Evolutionary conservation across 2,329 filamentous ascomycete genomes (phyloP).

Genomic region (Talaromyces funiculosus): DNA sequence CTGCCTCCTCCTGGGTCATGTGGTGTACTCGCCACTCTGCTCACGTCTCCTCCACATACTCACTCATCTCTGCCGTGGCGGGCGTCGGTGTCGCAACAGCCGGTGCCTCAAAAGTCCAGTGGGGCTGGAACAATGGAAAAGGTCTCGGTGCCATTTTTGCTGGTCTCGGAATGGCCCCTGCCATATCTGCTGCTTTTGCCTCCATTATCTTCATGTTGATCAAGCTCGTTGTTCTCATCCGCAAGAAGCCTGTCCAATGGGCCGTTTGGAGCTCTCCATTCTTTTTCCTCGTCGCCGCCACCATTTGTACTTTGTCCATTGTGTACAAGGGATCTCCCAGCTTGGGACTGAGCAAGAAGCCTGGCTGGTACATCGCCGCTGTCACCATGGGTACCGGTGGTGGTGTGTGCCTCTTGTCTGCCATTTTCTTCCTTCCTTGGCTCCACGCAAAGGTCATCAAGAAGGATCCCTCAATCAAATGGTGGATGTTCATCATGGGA

Average conservation of each 20-base stretch:
- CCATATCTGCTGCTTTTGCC: conserved; percentile 60
- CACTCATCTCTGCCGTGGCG: conserved; percentile 62
- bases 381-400: conserved; percentile 61
- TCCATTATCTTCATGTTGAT: conserved; percentile 67
- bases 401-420: conserved; percentile 55
- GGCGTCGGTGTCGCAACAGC: conserved; percentile 65
- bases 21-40: conserved; percentile 70
- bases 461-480: conserved; percentile 60
- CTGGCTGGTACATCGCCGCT: conserved; percentile 59
- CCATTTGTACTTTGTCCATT: conserved; percentile 68
- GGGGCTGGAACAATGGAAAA: conserved; percentile 64
- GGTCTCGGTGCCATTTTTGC: conserved; percentile 68
- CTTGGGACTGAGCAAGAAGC: conserved; percentile 60
- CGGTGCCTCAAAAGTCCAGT: conserved; percentile 57
- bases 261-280: conserved; percentile 67
- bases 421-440: conserved; percentile 68
- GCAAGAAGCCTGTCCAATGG: conserved; percentile 66
- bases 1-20: conserved; percentile 68
- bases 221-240: conserved; percentile 65
- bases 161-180: conserved; percentile 64
- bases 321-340: conserved; percentile 76
- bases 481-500: conserved; percentile 58
- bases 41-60: conserved; percentile 64
- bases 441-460: conserved; percentile 63
- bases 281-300: conserved; percentile 71